Base-by-base conservation (phyloP, 257 asterid species). In the Salvia miltiorrhiza region DNA sequence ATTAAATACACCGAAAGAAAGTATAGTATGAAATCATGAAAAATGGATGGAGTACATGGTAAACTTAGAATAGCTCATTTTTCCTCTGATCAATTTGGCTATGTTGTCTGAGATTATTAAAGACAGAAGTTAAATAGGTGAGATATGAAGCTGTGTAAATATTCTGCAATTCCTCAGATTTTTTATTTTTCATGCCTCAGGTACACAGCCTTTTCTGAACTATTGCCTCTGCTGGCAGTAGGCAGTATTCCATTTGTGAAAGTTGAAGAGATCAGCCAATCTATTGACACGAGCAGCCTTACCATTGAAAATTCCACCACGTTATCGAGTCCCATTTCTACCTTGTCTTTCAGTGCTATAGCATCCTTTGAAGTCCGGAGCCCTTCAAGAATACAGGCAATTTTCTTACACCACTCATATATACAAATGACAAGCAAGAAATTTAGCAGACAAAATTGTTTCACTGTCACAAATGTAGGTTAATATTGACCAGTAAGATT, bases 121-220 rank as follows among this genome's bases (percentile, higher is more conserved):
- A 55, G 20, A 20, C 47, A 28, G 23, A 41, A 35, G 7, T 2
- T 32, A 17, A 12, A 20, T 41, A 7, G 32, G 7, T 69, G 41
- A 54, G 7, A 23, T 44, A n/a, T 64, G 50, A 40, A 71, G 39
- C 32, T 57, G 10, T 35, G 43, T 48, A 70, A 50, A 14, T 37
- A 52, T 53, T 45, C 62, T 28, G 37, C 47, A 63, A 24, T 47
- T 35, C 20, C 60, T 73, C 41, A 50, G 41, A 69, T 56, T 60
- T 58, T 81, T 54, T 62, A 54, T 52, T 61, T 56, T 49, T 65
- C 50, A 43, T 70, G 74, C 74, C 70, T 75, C 89, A 94, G 99
- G 96, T 94, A 74, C 81, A 94, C 99, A 7, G 95, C 97, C 63
- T 86, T 82, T 85, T 91, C 97, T 12, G 99, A 94, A 77, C 78